These are phyloP conservation scores for Macrotyloma uniflorum DNA, from an alignment of 306 rosid species.

Conservation along the genomic window DNA sequence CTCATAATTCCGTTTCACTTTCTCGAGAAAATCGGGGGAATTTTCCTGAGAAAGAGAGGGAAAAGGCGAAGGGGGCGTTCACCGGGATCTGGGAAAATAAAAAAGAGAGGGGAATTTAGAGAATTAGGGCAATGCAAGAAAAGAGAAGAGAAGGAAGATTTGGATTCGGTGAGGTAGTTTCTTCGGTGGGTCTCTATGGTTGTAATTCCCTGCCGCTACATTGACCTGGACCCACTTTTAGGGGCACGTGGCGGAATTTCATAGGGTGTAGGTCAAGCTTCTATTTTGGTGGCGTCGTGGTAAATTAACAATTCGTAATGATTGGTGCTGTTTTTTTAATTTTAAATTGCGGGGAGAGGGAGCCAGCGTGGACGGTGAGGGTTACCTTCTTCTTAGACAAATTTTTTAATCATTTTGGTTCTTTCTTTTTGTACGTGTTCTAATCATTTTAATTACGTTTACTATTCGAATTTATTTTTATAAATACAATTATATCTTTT, in stretches of 20 bases:
- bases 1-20: constrained; percentile 62
- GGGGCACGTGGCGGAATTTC: not conserved
- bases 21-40: constrained; percentile 49
- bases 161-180: constrained; percentile 38
- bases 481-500: no score
- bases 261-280: not conserved
- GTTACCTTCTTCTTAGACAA: no score
- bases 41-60: constrained; percentile 40
- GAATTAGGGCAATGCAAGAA: constrained; percentile 25
- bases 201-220: constrained; percentile 22
- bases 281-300: constrained; percentile 26
- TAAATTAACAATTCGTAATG: constrained; percentile 15
- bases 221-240: constrained; percentile 15
- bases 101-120: not conserved
- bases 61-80: not conserved
- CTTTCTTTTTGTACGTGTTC: not conserved
- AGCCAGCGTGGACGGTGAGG: not conserved
- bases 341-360: constrained; percentile 5
- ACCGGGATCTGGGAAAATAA: constrained; percentile 29
- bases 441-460: not conserved
- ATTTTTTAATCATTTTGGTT: no score
- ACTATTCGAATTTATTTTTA: no score
- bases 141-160: not conserved
- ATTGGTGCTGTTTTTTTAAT: not conserved
- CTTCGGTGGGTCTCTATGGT: constrained; percentile 27